Evolutionary conservation across 352 stramenopile genomes (phyloP).

Genomic region (Pseudoperonospora humuli): DNA sequence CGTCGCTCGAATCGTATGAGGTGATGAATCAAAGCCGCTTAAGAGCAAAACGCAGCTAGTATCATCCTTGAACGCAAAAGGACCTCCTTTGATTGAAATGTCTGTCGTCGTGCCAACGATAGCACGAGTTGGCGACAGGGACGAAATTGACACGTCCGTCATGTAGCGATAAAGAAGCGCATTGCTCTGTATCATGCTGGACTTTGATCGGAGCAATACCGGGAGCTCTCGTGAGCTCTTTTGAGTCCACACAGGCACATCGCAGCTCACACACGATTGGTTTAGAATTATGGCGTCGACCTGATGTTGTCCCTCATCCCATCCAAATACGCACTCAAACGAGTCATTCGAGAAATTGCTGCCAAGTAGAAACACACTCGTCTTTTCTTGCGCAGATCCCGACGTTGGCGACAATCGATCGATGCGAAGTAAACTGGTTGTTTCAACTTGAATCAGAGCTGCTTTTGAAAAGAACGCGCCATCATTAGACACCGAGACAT

Average conservation of each 20-base stretch:
- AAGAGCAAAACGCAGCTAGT: slow-evolving; percentile 15
- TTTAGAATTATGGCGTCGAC: slow-evolving; percentile 17
- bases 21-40: not conserved
- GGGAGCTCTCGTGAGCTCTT: slow-evolving; percentile 19
- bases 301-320: slow-evolving; percentile 12
- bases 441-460: slow-evolving; percentile 1
- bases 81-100: slow-evolving; percentile 18
- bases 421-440: slow-evolving; percentile 4
- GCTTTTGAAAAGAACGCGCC: slow-evolving; percentile 21
- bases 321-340: slow-evolving; percentile 35
- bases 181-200: slow-evolving; percentile 23
- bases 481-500: slow-evolving; percentile 31
- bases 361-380: slow-evolving; percentile 18
- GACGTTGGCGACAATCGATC: slow-evolving; percentile 17
- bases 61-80: slow-evolving; percentile 17
- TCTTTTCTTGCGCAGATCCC: slow-evolving; percentile 14
- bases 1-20: slow-evolving; percentile 1
- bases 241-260: slow-evolving; percentile 15
- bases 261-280: slow-evolving; percentile 18
- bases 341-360: slow-evolving; percentile 3
- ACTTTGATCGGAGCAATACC: slow-evolving; percentile 20
- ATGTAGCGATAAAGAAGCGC: slow-evolving; percentile 31
- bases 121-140: slow-evolving; percentile 15
- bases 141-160: slow-evolving; percentile 12
- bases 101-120: slow-evolving; percentile 5